Evolutionary conservation across 306 rosid species (phyloP).

Genomic region (Quercus parvula): DNA sequence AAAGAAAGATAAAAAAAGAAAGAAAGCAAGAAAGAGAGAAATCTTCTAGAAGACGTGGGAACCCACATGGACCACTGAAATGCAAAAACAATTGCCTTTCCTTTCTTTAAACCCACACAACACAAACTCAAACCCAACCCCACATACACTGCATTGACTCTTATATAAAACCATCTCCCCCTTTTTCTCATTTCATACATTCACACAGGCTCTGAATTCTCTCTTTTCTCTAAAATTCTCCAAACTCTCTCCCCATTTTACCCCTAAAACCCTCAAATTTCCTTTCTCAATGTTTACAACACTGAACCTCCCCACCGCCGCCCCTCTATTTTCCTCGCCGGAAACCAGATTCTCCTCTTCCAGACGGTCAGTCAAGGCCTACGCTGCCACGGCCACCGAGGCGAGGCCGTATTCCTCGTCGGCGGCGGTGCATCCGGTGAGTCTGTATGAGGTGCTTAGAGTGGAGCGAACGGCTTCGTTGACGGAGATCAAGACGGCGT

Average conservation of each 20-base stretch:
- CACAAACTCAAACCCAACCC: neutral
- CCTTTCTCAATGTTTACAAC: slow-evolving; percentile 21
- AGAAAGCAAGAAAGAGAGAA: neutral
- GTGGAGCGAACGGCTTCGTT: slow-evolving; percentile 39
- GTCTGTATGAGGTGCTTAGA: slow-evolving; percentile 46
- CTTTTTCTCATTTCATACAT: neutral
- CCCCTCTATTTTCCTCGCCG: neutral
- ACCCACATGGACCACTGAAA: neutral
- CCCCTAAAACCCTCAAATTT: neutral
- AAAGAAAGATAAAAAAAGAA: too few species aligned
- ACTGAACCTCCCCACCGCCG: slow-evolving; percentile 4
- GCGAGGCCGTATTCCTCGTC: neutral
- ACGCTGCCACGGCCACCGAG: neutral
- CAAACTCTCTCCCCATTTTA: too few species aligned
- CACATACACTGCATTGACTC: neutral
- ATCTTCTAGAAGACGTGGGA: slow-evolving; percentile 20
- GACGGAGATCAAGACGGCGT: slow-evolving; percentile 50
- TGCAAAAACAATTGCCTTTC: too few species aligned
- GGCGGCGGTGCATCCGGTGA: neutral
- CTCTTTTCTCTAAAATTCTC: too few species aligned
- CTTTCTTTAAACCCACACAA: neutral
- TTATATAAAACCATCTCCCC: neutral
- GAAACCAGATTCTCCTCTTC: neutral
- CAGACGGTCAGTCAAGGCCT: neutral
- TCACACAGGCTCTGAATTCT: neutral